Evolutionary conservation across 2,329 filamentous ascomycete genomes (phyloP).

Genomic region (Aureobasidium uvarum): DNA sequence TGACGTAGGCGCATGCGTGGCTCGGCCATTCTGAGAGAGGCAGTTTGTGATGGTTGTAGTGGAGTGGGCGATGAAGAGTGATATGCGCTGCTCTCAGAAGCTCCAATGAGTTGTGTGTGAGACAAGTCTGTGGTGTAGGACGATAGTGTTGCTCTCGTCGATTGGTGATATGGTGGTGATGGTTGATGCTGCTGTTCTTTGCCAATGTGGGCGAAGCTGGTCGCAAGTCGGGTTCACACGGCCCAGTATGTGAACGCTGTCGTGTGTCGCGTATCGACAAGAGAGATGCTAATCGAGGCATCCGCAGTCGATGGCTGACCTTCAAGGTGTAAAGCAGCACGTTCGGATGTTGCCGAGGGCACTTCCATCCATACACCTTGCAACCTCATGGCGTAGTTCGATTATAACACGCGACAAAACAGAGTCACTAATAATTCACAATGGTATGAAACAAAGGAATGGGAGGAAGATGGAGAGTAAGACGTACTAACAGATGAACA

Average conservation of each 20-base stretch:
- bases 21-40: conserved; percentile 44
- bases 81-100: background rate
- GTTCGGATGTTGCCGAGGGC: conserved; percentile 12
- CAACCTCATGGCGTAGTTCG: conserved; percentile 9
- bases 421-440: background rate
- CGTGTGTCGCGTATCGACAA: background rate
- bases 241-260: background rate
- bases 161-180: background rate
- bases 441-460: background rate
- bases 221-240: background rate
- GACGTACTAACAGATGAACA: conserved; percentile 41
- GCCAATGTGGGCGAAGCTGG: background rate
- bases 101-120: background rate
- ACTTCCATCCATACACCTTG: conserved; percentile 16
- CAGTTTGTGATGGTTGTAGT: background rate
- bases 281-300: background rate
- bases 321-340: background rate
- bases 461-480: background rate
- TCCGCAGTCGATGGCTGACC: background rate
- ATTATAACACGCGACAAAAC: background rate
- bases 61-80: background rate
- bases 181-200: too few species aligned
- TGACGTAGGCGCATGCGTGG: conserved; percentile 50
- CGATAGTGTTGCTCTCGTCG: background rate
- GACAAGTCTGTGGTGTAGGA: background rate